phyloP scores from a whole-genome alignment of 2,329 filamentous ascomycete genomes.

The Colletotrichum sansevieriae region DNA sequence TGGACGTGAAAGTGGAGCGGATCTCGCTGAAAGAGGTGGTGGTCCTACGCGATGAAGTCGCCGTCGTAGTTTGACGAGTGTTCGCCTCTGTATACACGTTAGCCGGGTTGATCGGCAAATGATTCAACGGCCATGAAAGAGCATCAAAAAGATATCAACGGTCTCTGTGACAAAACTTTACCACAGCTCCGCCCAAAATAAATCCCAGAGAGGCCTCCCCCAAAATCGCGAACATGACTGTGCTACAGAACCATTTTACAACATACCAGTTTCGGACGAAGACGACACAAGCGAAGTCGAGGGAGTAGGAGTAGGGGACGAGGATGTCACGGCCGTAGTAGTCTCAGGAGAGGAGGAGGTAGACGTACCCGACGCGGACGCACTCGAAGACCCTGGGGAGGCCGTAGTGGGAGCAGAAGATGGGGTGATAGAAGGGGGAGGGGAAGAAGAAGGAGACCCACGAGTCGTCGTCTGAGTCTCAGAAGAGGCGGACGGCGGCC shows the following conservation, averaged over 20 bases:
- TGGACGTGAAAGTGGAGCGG: conserved; percentile 59
- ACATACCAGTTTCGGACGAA: conserved; percentile 39
- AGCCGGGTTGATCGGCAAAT: conserved; percentile 1
- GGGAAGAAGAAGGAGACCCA: conserved; percentile 43
- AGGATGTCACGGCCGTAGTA: conserved; percentile 40
- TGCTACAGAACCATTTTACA: conserved; percentile 37
- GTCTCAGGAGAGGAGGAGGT: conserved; percentile 42
- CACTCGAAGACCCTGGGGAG: conserved; percentile 39
- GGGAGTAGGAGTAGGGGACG: conserved; percentile 27
- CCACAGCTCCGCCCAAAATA: background rate
- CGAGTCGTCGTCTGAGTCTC: conserved; percentile 40
- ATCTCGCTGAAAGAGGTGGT: conserved; percentile 53
- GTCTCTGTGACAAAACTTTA: background rate
- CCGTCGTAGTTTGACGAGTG: conserved; percentile 50
- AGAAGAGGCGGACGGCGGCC: conserved; percentile 46
- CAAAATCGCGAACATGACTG: conserved; percentile 14
- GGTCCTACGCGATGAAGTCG: conserved; percentile 45
- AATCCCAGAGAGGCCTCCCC: conserved; percentile 15
- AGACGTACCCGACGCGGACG: conserved; percentile 42
- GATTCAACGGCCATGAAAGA: background rate
- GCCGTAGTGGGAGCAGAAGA: conserved; percentile 45
- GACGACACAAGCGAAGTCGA: conserved; percentile 10
- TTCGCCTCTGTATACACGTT: conserved; percentile 40
- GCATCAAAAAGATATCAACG: background rate
- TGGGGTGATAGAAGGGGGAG: conserved; percentile 48